Evolutionary conservation across 352 stramenopile species (phyloP).

Genomic region (Phytophthora brassicae): DNA sequence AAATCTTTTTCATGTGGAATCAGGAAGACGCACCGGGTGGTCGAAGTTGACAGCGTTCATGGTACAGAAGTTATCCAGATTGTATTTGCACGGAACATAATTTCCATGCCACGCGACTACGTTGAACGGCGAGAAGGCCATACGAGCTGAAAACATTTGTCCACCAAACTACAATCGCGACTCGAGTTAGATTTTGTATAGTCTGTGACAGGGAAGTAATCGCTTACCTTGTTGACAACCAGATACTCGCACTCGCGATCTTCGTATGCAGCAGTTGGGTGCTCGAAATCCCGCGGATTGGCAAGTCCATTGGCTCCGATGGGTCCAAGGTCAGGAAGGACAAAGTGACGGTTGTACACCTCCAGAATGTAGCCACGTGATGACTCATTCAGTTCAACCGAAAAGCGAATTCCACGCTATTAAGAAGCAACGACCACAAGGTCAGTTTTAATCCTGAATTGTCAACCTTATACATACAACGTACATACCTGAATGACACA

Average conservation of each 20-base stretch:
- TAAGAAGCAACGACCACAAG: neutral
- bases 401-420: slow-evolving; percentile 92
- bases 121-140: slow-evolving; percentile 93
- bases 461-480: neutral
- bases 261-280: slow-evolving; percentile 90
- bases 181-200: neutral
- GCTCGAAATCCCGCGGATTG: slow-evolving; percentile 95
- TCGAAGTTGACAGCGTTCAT: slow-evolving; percentile 97
- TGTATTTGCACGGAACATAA: slow-evolving; percentile 98
- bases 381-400: slow-evolving; percentile 80
- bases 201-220: neutral
- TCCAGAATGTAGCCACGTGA: slow-evolving; percentile 95
- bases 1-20: neutral
- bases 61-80: slow-evolving; percentile 94
- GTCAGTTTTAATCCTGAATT: neutral
- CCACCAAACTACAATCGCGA: slow-evolving; percentile 71
- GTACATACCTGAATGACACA: slow-evolving; percentile 90
- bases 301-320: slow-evolving; percentile 97
- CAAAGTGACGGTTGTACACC: slow-evolving; percentile 95
- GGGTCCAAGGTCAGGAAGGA: slow-evolving; percentile 93
- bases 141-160: slow-evolving; percentile 84
- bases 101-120: slow-evolving; percentile 99
- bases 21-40: slow-evolving; percentile 66
- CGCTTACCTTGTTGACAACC: slow-evolving; percentile 71
- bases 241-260: slow-evolving; percentile 78